phyloP scores from a whole-genome alignment of 257 asterid species.

The Capsicum pubescens region DNA sequence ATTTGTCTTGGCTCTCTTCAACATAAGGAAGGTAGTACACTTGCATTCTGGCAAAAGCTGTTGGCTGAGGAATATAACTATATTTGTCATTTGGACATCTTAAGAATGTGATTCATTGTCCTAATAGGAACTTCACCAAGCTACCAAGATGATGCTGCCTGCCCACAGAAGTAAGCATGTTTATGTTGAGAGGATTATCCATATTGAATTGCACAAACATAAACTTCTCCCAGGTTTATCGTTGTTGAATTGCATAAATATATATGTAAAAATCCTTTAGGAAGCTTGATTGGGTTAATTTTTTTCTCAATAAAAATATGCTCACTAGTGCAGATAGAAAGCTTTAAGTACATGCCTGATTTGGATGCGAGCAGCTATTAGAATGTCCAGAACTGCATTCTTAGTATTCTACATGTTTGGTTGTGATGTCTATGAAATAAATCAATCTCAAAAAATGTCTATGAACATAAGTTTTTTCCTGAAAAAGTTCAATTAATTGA shows the following conservation, averaged over 20 bases:
- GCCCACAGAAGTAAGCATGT: constrained; percentile 59
- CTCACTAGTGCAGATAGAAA: constrained; percentile 6
- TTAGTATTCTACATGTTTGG: constrained; percentile 15
- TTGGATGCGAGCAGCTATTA: not conserved
- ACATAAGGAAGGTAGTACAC: constrained; percentile 46
- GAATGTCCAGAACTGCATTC: not conserved
- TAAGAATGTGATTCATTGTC: constrained; percentile 37
- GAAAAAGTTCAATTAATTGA: not conserved
- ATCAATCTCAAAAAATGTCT: not conserved
- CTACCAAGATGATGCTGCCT: constrained; percentile 47
- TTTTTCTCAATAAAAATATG: not conserved
- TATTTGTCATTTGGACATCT: constrained; percentile 30
- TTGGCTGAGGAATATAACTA: constrained; percentile 31
- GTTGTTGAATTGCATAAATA: constrained; percentile 27
- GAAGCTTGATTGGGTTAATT: not conserved
- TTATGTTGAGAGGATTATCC: not conserved
- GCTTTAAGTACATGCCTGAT: not conserved
- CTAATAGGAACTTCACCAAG: constrained; percentile 56
- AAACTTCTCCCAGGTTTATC: not conserved
- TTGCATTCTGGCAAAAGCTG: constrained; percentile 29
- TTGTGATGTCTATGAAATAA: not conserved
- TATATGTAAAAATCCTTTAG: not conserved
- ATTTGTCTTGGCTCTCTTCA: constrained; percentile 42
- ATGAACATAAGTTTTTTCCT: not conserved
- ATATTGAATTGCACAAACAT: constrained; percentile 3